Conservation (phyloP, 345 rosid genomes). For the Bretschneidera sinensis region DNA sequence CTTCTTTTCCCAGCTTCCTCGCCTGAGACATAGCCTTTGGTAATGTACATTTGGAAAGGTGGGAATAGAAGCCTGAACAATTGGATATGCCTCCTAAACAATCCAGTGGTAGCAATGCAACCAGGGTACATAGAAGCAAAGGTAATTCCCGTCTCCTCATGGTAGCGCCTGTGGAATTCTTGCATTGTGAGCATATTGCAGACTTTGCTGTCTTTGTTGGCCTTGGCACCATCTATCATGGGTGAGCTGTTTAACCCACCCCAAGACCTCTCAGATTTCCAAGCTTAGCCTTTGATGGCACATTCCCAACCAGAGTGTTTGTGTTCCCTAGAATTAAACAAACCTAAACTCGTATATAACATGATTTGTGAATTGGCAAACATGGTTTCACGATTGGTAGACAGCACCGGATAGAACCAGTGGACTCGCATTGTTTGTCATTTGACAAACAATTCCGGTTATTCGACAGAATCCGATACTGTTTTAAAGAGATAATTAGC, state of each 20-base stretch:
- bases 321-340: conserved; percentile 59
- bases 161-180: conserved; percentile 90
- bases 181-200: conserved; percentile 98
- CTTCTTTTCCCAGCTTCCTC: conserved; percentile 90
- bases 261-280: conserved; percentile 92
- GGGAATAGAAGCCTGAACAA: conserved; percentile 87
- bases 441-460: too few relatives aligned
- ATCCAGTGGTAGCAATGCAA: conserved; percentile 94
- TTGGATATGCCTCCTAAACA: conserved; percentile 96
- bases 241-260: conserved; percentile 65
- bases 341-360: too few relatives aligned
- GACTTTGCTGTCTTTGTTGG: conserved; percentile 98
- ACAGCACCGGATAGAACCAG: too few relatives aligned
- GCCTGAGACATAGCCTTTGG: conserved; percentile 92
- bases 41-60: conserved; percentile 95
- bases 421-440: too few relatives aligned
- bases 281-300: conserved; percentile 96
- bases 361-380: too few relatives aligned
- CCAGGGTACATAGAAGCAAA: conserved; percentile 97
- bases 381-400: too few relatives aligned
- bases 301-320: conserved; percentile 93
- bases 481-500: too few relatives aligned
- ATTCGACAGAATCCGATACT: conserved; percentile 2
- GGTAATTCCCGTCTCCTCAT: conserved; percentile 76
- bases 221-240: conserved; percentile 97